Percentiles rank a stretch among this genome's conserved stretches.
phyloP scores from a whole-genome alignment of 345 rosid species.

The Gossypium raimondii region DNA sequence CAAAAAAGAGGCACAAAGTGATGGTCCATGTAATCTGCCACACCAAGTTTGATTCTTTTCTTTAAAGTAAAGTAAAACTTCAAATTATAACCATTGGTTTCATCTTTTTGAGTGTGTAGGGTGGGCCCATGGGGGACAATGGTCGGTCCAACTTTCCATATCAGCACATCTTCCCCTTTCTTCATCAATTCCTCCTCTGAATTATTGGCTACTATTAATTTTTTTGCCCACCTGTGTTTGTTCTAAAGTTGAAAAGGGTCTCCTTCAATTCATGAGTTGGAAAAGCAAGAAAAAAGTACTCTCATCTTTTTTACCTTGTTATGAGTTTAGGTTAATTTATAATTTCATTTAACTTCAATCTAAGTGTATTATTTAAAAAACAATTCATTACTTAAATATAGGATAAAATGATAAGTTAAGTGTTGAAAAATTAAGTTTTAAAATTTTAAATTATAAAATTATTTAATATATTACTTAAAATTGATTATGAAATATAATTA shows the following conservation, averaged over 20 bases:
- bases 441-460: too few species aligned
- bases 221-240: neutral
- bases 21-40: constrained; percentile 15
- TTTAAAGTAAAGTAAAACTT: constrained; percentile 12
- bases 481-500: too few species aligned
- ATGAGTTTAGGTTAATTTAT: too few species aligned
- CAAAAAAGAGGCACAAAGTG: neutral
- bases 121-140: neutral
- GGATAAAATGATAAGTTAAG: too few species aligned
- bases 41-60: constrained; percentile 26
- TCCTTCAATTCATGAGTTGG: too few species aligned
- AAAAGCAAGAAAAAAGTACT: too few species aligned
- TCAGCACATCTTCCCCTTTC: neutral
- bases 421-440: too few species aligned
- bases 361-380: too few species aligned
- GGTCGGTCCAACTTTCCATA: neutral
- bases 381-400: too few species aligned
- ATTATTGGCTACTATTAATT: neutral
- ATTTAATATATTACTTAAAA: too few species aligned
- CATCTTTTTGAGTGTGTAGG: neutral
- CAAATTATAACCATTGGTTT: neutral
- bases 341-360: too few species aligned
- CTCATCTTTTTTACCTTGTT: too few species aligned
- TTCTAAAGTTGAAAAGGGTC: neutral
- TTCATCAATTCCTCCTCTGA: neutral